Base-by-base conservation (phyloP, 495 filamentous ascomycete genomes). In the Talaromyces thailandensis region DNA sequence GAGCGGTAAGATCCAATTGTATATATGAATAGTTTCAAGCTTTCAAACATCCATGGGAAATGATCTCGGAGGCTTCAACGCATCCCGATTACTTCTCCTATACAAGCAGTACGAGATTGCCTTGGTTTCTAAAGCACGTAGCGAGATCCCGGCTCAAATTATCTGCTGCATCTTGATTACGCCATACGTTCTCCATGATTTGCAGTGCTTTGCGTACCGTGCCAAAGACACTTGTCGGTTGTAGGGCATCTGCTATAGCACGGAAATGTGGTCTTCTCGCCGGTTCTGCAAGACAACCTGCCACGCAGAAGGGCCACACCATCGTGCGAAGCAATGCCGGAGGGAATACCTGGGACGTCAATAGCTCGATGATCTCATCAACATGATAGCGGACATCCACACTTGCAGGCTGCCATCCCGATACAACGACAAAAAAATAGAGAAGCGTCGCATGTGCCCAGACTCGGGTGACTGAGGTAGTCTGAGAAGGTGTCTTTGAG, bases 61-160 rank as follows among this genome's bases (percentile, higher is more conserved):
- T 40, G 18, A 48, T 48, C n/a, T 48, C 21, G 43, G 7, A 48
- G 18, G 43, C 43, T 21, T 48, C 6, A 48, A 48, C 21, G 21
- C n/a, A 18, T 48, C 43, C n/a, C 43, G 18, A 48, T n/a, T n/a
- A 60, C 31, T 3, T 45, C 35, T 63, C 68, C 37, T 65, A 76
- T 61, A 80, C 68, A 59, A 82, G 66, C 48, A 82, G 64, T 0
- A 76, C 66, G 11, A 74, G 63, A 63, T 71, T 65, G 21, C 68
- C 70, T 32, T 76, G 65, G 18, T 65, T 67, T 55, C 65, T 71
- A 48, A 82, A 74, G 56, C 74, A 79, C 1, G 65, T 64, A 7
- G 74, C 72, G 1, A 80, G 51, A 55, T 82, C 78, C 64, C 72
- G 74, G 31, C 58, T 67, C 23, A 70, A 69, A 31, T 63, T 48